Base-by-base conservation (phyloP, 768 basidiomycete genomes). In the Lactifluus echinatus region DNA sequence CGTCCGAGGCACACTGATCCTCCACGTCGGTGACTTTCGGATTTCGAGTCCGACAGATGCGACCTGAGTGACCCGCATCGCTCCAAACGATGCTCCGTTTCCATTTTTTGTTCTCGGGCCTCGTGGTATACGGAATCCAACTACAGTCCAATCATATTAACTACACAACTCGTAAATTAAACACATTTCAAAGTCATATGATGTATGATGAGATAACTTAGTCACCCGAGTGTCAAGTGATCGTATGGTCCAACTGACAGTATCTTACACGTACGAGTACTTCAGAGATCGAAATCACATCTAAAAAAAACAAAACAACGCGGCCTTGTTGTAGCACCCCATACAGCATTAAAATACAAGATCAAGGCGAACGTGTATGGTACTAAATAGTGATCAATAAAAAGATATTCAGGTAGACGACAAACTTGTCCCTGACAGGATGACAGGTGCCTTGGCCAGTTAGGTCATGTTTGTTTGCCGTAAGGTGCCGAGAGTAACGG, bases 311-410 rank as follows among this genome's bases (percentile, higher is more conserved):
- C 29, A 29, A 23, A 5, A 11, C 15, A 14, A 28, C 2, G n/a
- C 23, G n/a, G 19, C 8, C 36, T 26, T 10, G 2, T 8, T 23
- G 15, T 11, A 23, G 15, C 12, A 39, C 5, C 34, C 4, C 8
- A 21, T 55, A 40, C 11, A 29, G 26, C 15, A 26, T 19, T 10
- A 31, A 23, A 42, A 12, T 48, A 55, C 37, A 55, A 55, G 21
- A 29, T n/a, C 26, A 15, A 7, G 40, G 15, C 14, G 17, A 45
- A 34, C 5, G 7, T 23, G 10, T 26, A 48, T 14, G 5, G 24
- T 14, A 15, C 14, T 47, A 26, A 48, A 48, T 53, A 48, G n/a
- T 49, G 19, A 53, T 28, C 37, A 52, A 58, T 58, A 58, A 58
- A 31, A 31, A 5, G 10, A 10, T 4, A 3, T 58, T 43, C 15